phyloP scores from a whole-genome alignment of 2,329 filamentous ascomycete species.

The Colletotrichum horii region DNA sequence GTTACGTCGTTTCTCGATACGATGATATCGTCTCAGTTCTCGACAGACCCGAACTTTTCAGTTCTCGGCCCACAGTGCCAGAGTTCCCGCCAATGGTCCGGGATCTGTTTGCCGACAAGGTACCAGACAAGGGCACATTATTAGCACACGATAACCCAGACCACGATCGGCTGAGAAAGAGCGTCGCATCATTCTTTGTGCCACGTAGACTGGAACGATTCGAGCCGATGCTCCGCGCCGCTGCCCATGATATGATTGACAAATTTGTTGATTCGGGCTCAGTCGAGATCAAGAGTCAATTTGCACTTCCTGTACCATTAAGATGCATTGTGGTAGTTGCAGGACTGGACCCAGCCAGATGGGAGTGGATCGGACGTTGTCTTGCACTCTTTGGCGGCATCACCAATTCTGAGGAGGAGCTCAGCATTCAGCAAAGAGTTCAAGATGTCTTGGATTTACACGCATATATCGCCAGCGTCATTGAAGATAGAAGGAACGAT shows the following conservation, averaged over 20 bases:
- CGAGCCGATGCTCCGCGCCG: neutral
- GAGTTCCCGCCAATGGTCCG: neutral
- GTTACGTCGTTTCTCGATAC: neutral
- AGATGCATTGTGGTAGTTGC: neutral
- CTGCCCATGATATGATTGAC: neutral
- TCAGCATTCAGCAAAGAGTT: neutral
- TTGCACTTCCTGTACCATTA: neutral
- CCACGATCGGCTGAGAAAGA: neutral
- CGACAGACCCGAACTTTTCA: neutral
- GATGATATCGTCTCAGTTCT: neutral
- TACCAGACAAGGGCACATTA: neutral
- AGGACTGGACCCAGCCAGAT: neutral
- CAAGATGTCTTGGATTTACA: neutral
- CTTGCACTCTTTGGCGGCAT: neutral
- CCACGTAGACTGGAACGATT: neutral
- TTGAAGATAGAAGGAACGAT: neutral
- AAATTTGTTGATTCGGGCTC: neutral
- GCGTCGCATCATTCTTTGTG: neutral
- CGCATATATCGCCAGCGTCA: neutral
- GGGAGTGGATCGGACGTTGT: neutral
- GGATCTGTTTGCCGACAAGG: neutral
- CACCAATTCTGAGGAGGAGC: neutral
- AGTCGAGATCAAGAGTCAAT: neutral
- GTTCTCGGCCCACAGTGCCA: neutral
- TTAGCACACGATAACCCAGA: neutral